Evolutionary conservation across 495 filamentous ascomycete genomes (phyloP), one percentile per base, ranked within the genome.

Genomic region (Parathielavia appendiculata): DNA sequence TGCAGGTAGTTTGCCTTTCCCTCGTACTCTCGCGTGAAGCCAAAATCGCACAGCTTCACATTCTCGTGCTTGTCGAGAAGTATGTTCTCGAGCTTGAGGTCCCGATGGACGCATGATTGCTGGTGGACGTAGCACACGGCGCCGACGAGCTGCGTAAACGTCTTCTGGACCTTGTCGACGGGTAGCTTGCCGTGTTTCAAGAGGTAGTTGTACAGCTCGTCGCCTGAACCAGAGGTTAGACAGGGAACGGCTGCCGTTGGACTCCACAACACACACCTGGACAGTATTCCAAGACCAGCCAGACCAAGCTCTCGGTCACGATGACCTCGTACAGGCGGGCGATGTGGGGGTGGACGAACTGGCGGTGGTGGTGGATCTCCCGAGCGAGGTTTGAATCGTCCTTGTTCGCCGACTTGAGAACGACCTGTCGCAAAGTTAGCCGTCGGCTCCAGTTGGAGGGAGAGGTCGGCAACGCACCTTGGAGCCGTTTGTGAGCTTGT

Each of bases 11-110:
- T 97, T 51, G 91, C 81, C 62, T 92, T 93, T 26, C 91, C 91
- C 68, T 97, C 91, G 70, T 98, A 98, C 71, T 98, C 93, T 57
- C 93, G 80, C 12, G 93, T 98, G 68, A 98, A 98, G 10, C 93
- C 93, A 72, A 98, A 98, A 68, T 98, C 93, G 69, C 91, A 93
- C n/a, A 98, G 79, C 75, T 98, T 98, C 62, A 98, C 93, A 68
- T 97, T 96, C 66, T 92, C 92, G 64, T 96, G 79, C 71, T 97
- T 97, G 75, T 98, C 93, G 54, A 98, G 81, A 39, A 98, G 77
- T 46, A 98, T 97, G 63, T 98, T 98, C 70, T 98, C 93, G 59
- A 98, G 79, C 73, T 98, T 98, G 13, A 98, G 76, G 68, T 98
- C 93, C 49, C 93, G 89, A 73, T 98, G 93, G 39, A 97, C 95